Evolutionary conservation across 495 filamentous ascomycete species (phyloP), one percentile per base, ranked within the genome.

Genomic region (Xylaria telfairii): DNA sequence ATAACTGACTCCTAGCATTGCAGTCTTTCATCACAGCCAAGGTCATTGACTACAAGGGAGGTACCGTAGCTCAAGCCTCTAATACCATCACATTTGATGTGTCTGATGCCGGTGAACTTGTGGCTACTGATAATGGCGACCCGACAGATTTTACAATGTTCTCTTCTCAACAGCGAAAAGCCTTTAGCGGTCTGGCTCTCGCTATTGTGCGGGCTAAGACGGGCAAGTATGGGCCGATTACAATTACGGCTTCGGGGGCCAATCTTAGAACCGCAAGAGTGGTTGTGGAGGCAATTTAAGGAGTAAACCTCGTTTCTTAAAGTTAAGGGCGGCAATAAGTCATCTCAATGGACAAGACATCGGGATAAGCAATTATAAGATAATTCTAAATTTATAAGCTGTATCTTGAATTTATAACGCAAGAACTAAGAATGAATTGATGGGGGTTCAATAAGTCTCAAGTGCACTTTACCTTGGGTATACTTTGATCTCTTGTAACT

Each of bases 91-190:
- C 77, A 8, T 78, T 75, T 57, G 71, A 74, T 10, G 66, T 82
- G 21, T 72, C 44, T 2, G 81, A 77, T 0, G 74, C 72, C 0
- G 82, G 80, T 19, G 49, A 78, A 65, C 79, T 84, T 10, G 75
- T 83, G 6, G 46, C 80, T 7, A 84, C 82, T 0, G 82, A 84
- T 63, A 84, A 83, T 56, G 82, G 82, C 2, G 76, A 84, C 47
- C 79, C 81, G 8, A 74, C 79, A 0, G 81, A 83, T 32, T 75
- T 79, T 60, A 76, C 70, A 2, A 66, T 70, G 7, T 82, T 84
- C 62, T 77, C 78, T 12, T 81, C 78, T 4, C 53, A 61, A 59
- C 72, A 75, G 39, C 68, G 82, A 5, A 82, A 81, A 54, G 81
- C 79, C 0, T 82, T 81, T 70, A 76, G 71, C 28, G 82, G 81